Evolutionary conservation across 108 stramenopile genomes (phyloP).

Genomic region (Parietichytrium sp.): DNA sequence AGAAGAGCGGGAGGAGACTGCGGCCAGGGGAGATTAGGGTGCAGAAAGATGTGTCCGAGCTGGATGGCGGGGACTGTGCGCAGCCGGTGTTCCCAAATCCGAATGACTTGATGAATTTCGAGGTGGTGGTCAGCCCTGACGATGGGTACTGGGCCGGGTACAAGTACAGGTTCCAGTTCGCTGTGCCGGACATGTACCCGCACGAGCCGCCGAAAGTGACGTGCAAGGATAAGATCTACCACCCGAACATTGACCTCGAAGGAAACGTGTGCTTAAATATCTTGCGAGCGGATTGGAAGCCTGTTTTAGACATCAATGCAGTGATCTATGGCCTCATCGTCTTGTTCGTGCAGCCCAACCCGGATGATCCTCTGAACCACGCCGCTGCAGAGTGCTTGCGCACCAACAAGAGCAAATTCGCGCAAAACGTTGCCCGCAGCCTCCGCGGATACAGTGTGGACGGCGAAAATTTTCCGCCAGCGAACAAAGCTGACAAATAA

Average conservation of each 20-base stretch:
- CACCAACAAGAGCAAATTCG: conserved; percentile 80
- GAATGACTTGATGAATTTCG: conserved; percentile 87
- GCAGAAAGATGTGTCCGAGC: conserved; percentile 98
- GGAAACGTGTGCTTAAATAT: conserved; percentile 99
- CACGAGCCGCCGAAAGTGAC: conserved; percentile 96
- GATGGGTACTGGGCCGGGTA: conserved; percentile 91
- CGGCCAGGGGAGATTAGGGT: conserved; percentile 96
- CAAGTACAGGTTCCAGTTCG: conserved; percentile 88
- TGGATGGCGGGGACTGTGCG: conserved; percentile 96
- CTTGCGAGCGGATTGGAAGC: conserved; percentile 98
- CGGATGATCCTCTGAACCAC: conserved; percentile 97
- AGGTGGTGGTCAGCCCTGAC: conserved; percentile 82
- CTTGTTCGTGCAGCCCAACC: conserved; percentile 97
- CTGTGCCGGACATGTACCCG: conserved; percentile 91
- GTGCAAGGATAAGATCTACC: conserved; percentile 80
- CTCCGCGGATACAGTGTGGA: conserved; percentile 52
- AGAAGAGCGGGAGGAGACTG: conserved; percentile 1
- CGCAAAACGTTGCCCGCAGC: conserved; percentile 76
- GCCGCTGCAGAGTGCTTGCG: conserved; percentile 88
- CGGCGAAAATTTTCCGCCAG: not conserved
- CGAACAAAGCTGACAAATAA: no score
- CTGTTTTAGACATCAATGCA: conserved; percentile 95
- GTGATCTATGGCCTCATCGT: conserved; percentile 98
- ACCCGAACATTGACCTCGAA: conserved; percentile 96
- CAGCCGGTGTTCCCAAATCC: conserved; percentile 87